Evolutionary conservation across 176 grass and related monocot genomes (phyloP).

Genomic region (Aegilops sharonensis): DNA sequence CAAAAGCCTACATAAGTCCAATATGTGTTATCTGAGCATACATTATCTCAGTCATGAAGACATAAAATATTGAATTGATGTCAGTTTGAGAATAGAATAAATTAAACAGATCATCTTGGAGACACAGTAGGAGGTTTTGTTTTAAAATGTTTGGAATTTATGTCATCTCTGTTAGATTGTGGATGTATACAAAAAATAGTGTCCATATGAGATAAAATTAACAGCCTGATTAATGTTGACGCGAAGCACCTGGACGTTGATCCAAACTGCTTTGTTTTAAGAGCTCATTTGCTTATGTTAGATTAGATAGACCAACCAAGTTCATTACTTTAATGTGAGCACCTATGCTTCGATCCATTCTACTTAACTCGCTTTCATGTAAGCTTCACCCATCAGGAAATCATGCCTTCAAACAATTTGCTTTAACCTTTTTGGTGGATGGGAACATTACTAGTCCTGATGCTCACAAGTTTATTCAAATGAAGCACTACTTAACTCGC

Average conservation of each 20-base stretch:
- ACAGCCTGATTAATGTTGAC: background rate
- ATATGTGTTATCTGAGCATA: background rate
- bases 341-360: background rate
- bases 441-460: background rate
- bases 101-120: background rate
- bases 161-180: background rate
- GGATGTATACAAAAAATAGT: background rate
- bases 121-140: background rate
- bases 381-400: background rate
- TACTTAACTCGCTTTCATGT: background rate
- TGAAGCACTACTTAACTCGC: background rate
- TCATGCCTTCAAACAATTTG: background rate
- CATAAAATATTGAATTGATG: background rate
- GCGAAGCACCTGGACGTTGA: background rate
- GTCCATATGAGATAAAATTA: background rate
- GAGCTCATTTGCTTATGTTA: background rate
- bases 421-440: background rate
- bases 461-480: background rate
- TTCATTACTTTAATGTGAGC: background rate
- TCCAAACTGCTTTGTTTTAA: background rate
- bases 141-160: background rate
- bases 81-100: background rate
- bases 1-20: constrained; percentile 3
- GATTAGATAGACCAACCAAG: background rate
- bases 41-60: background rate